Conservation (phyloP, 1,284 basidiomycete genomes). For the Trichosporon asahii region DNA sequence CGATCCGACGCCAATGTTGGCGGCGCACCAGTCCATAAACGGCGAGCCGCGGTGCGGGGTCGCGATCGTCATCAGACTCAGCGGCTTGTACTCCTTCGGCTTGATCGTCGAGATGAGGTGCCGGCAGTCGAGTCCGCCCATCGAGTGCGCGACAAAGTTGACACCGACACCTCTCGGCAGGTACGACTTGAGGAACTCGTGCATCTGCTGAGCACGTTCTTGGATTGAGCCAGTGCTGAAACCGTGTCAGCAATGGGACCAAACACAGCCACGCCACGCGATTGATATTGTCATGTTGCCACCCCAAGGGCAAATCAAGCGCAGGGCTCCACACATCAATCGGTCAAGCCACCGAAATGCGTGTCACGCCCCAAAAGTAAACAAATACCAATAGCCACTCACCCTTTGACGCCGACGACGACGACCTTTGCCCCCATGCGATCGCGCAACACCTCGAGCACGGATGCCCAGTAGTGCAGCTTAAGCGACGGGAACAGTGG, state of each 20-base stretch:
- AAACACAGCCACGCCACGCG: not conserved
- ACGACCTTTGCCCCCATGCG: slow-evolving; percentile 88
- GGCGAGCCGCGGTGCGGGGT: slow-evolving; percentile 95
- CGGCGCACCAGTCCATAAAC: slow-evolving; percentile 99
- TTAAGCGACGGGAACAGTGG: slow-evolving; percentile 61
- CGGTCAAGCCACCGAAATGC: not conserved
- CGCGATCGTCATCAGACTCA: slow-evolving; percentile 83
- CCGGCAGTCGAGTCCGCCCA: slow-evolving; percentile 89
- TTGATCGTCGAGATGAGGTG: slow-evolving; percentile 82
- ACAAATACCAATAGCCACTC: slow-evolving; percentile 42
- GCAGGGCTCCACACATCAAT: not conserved
- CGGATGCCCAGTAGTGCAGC: slow-evolving; percentile 93
- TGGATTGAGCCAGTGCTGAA: slow-evolving; percentile 83
- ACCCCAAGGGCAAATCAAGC: not conserved
- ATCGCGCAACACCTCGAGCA: slow-evolving; percentile 75
- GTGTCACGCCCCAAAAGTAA: not conserved
- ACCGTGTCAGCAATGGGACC: not conserved
- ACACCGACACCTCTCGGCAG: slow-evolving; percentile 65
- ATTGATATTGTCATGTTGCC: not conserved
- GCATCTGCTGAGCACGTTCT: slow-evolving; percentile 73
- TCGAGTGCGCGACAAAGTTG: slow-evolving; percentile 94
- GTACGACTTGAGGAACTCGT: slow-evolving; percentile 67
- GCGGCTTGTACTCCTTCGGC: slow-evolving; percentile 76
- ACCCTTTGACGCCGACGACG: slow-evolving; percentile 92
- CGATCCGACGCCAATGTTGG: slow-evolving; percentile 80